phyloP scores from a whole-genome alignment of 2,329 filamentous ascomycete species.

The Phaeoacremonium minimum region DNA sequence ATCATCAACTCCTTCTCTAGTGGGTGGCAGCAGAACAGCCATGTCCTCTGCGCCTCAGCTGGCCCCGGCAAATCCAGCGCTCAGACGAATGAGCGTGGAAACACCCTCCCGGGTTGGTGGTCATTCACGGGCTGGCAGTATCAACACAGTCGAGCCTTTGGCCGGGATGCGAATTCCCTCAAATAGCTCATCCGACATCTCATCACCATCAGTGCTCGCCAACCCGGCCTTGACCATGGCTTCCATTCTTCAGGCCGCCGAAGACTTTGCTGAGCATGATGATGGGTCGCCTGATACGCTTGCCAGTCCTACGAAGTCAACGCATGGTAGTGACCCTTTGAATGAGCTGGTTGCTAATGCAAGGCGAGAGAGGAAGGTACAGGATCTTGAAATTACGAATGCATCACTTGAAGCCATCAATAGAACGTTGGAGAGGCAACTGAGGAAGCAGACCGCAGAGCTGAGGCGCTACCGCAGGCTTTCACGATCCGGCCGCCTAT shows the following conservation, averaged over 20 bases:
- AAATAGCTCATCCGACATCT: constrained; percentile 24
- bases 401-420: constrained; percentile 95
- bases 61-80: constrained; percentile 24
- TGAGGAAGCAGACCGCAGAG: constrained; percentile 87
- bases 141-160: constrained; percentile 28
- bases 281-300: constrained; percentile 19
- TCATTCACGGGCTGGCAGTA: constrained; percentile 36
- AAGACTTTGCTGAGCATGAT: constrained; percentile 37
- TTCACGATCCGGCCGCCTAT: constrained; percentile 74
- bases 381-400: constrained; percentile 95
- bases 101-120: constrained; percentile 27
- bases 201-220: constrained; percentile 30
- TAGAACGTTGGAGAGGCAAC: constrained; percentile 81
- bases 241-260: constrained; percentile 51
- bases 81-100: constrained; percentile 38
- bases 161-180: constrained; percentile 28
- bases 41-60: constrained; percentile 28
- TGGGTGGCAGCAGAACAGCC: constrained; percentile 8
- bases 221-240: constrained; percentile 43
- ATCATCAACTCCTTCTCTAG: neutral
- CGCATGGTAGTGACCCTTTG: constrained; percentile 51
- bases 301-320: constrained; percentile 56
- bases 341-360: constrained; percentile 84
- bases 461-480: constrained; percentile 81
- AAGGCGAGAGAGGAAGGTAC: constrained; percentile 85